Percentiles rank a stretch among this genome's conserved stretches.
Conservation (phyloP, 306 rosid genomes). For the Citrullus amarus region DNA sequence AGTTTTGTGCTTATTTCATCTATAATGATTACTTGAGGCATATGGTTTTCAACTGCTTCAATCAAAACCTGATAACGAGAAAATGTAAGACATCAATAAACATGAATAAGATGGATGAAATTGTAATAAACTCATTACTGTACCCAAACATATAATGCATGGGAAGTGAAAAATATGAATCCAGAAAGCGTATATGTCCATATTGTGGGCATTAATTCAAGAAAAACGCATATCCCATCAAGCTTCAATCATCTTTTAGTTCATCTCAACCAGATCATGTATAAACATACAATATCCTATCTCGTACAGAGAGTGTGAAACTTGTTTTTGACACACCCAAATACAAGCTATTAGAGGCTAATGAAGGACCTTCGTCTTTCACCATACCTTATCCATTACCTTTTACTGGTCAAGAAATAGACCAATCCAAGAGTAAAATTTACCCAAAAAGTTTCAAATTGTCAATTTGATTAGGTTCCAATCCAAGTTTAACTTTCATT, state of each 20-base stretch:
- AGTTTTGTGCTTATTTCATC: constrained; percentile 97
- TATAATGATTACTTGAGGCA: constrained; percentile 95
- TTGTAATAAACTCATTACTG: not conserved
- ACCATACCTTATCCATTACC: not conserved
- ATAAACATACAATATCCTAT: not conserved
- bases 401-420: not conserved
- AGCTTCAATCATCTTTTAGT: not conserved
- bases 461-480: not conserved
- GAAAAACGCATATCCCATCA: not conserved
- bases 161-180: not conserved
- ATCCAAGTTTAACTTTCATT: too few species aligned
- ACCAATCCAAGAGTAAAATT: not conserved
- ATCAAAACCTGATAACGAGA: constrained; percentile 58
- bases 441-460: not conserved
- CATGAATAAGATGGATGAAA: constrained; percentile 9
- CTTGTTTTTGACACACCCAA: not conserved
- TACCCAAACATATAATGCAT: not conserved
- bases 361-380: not conserved
- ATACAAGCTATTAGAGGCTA: not conserved
- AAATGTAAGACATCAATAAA: constrained; percentile 6
- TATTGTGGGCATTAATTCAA: not conserved
- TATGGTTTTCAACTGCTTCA: constrained; percentile 98
- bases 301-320: not conserved
- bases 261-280: not conserved
- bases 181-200: not conserved